Conservation (phyloP, 192 early-diverging fungal species). For the Phycomyces nitens region DNA sequence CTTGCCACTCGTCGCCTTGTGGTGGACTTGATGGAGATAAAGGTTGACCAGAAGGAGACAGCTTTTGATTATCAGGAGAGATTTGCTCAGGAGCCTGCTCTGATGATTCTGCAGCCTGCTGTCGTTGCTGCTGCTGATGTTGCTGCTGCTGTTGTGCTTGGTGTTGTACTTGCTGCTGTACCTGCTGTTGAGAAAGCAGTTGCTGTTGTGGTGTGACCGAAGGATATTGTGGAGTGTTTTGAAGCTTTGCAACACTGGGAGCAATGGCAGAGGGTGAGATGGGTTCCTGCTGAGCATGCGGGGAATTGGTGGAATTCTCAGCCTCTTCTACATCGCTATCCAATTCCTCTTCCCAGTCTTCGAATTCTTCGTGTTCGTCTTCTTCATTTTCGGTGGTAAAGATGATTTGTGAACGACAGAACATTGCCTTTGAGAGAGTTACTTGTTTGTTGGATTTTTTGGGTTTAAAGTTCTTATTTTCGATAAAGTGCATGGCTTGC, state of each 20-base stretch:
- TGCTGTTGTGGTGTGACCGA: conserved; percentile 16
- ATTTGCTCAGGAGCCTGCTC: no score
- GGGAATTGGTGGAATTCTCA: conserved; percentile 40
- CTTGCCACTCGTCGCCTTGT: not conserved
- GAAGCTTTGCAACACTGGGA: not conserved
- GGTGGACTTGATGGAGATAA: not conserved
- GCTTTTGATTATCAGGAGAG: not conserved
- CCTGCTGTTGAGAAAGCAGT: conserved; percentile 7
- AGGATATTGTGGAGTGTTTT: not conserved
- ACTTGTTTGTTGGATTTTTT: conserved; percentile 33
- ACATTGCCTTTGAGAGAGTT: conserved; percentile 36
- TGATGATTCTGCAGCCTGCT: no score
- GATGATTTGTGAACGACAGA: conserved; percentile 37
- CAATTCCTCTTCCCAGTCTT: conserved; percentile 45
- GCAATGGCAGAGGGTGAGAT: conserved; percentile 15
- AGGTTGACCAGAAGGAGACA: not conserved
- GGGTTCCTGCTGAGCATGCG: conserved; percentile 33
- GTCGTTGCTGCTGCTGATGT: not conserved
- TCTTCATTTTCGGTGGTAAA: conserved; percentile 26
- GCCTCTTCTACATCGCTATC: conserved; percentile 41
- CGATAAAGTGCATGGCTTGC: conserved; percentile 28
- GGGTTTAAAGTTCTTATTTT: conserved; percentile 14
- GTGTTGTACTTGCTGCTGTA: conserved; percentile 6
- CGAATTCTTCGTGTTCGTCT: conserved; percentile 40
- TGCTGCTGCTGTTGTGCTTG: conserved; percentile 8